Evolutionary conservation across 257 asterid genomes (phyloP).

Genomic region (Scutellaria galericulata): DNA sequence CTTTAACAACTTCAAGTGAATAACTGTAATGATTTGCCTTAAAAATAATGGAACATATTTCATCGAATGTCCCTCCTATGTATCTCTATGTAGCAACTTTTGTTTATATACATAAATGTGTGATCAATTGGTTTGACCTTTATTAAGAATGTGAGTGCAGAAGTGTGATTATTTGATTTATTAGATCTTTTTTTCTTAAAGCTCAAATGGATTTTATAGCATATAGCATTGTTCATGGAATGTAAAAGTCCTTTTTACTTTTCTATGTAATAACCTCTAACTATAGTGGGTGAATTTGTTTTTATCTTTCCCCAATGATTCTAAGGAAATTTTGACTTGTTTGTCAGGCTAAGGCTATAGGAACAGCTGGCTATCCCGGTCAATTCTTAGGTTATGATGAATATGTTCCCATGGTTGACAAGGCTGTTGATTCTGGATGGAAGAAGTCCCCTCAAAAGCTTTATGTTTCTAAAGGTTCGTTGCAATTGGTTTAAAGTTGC

Average conservation of each 20-base stretch:
- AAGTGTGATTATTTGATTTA: constrained; percentile 7
- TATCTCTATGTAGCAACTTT: constrained; percentile 5
- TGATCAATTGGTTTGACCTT: constrained; percentile 3
- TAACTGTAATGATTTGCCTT: constrained; percentile 15
- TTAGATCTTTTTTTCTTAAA: not conserved
- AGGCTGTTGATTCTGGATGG: constrained; percentile 92
- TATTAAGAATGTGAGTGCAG: constrained; percentile 17
- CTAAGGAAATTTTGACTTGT: constrained; percentile 22
- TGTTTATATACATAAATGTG: not conserved
- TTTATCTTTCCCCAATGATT: not conserved
- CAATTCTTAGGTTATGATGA: constrained; percentile 84
- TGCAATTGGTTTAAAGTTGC: constrained; percentile 4
- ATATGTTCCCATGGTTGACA: constrained; percentile 99
- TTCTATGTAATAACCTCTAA: not conserved
- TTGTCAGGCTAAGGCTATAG: constrained; percentile 79
- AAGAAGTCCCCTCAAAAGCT: constrained; percentile 72
- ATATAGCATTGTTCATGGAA: constrained; percentile 16
- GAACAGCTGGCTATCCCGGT: constrained; percentile 56
- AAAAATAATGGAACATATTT: not conserved
- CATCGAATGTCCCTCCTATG: not conserved
- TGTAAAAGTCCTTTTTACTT: not conserved
- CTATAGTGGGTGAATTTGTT: not conserved
- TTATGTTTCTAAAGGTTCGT: constrained; percentile 61
- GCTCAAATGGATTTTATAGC: not conserved
- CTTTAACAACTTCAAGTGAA: not conserved